Evolutionary conservation across 805 yeast genomes (phyloP), one percentile per base, ranked within the genome.

Genomic region (Osmozyma mogii): DNA sequence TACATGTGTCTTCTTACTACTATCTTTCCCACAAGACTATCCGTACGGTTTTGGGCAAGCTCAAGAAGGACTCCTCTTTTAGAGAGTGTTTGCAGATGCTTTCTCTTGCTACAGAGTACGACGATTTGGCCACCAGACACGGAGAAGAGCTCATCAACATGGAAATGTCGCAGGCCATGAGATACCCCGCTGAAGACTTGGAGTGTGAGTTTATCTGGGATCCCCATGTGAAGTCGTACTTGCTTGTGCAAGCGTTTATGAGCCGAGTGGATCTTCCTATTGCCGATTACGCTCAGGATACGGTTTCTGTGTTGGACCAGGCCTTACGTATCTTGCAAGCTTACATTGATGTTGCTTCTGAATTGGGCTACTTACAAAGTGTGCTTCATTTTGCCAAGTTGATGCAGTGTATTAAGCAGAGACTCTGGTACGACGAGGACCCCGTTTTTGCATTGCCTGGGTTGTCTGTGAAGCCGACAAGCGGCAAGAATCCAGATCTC

Each of bases 271-370:
- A 84, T 35, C 61, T 92, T 27, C 98, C 97, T 2, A 84, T 92
- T 47, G 94, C 95, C 0, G 99, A 92, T 63, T 92, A 92, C 50
- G 67, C 81, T 7, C 97, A 89, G 50, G 98, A 92, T 54, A 87
- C 95, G 0, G 75, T 87, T 9, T 78, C 96, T 0, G 95, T 92
- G 7, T 61, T 92, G 34, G 99, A 94, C 49, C 98, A 92, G 58
- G 76, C 94, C 6, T 63, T 92, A 47, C 94, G 98, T 71, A 80
- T 92, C 38, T 58, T 88, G 31, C 98, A 92, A 50, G 96, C 97
- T 0, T 80, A 72, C 42, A 78, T 89, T 35, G 99, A 92, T 56
- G 84, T 84, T 13, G 77, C 92, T 1, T 75, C 95, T 2, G 96
- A 89, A 43, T 47, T 77, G 41, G 95, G 96, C 0, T 79, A 74